These are phyloP conservation scores for Piedraia hortae DNA, from an alignment of 2,329 filamentous ascomycete genomes.

Conservation along the genomic window DNA sequence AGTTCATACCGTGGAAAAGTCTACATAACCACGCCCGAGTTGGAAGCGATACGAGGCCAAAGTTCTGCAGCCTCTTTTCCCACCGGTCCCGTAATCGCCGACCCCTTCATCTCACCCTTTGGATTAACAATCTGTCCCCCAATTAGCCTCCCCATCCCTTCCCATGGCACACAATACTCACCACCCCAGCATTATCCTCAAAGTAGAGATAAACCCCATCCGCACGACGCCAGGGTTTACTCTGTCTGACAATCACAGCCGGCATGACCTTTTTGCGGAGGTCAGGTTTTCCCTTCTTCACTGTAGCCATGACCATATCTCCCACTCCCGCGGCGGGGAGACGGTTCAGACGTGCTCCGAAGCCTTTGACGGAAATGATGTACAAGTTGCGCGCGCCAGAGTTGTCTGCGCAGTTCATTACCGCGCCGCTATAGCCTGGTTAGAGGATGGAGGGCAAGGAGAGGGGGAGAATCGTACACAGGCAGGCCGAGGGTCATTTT, in stretches of 20 bases:
- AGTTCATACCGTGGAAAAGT: no score
- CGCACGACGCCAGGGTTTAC: constrained; percentile 96
- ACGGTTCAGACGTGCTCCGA: constrained; percentile 90
- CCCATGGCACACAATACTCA: constrained; percentile 29
- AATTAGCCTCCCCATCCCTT: constrained; percentile 3
- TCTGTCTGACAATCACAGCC: constrained; percentile 92
- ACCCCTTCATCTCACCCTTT: constrained; percentile 99
- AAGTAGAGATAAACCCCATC: constrained; percentile 99
- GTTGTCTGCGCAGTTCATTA: constrained; percentile 99
- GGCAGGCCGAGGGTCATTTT: constrained; percentile 99
- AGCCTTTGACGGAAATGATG: constrained; percentile 99
- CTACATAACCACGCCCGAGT: constrained; percentile 99
- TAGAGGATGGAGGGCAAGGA: not conserved
- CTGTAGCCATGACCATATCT: constrained; percentile 99
- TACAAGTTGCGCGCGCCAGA: constrained; percentile 90
- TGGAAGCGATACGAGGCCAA: constrained; percentile 99
- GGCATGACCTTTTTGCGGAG: constrained; percentile 99
- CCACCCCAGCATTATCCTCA: constrained; percentile 99
- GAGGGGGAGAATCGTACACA: constrained; percentile 43
- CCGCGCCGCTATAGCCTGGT: constrained; percentile 43
- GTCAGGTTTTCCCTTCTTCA: constrained; percentile 99
- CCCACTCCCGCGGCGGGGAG: constrained; percentile 92
- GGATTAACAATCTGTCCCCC: constrained; percentile 80
- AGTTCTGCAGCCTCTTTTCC: constrained; percentile 99
- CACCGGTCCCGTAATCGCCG: constrained; percentile 93